Evolutionary conservation across 441 rosid genomes (phyloP).

Genomic region (Erodium trifolium): DNA sequence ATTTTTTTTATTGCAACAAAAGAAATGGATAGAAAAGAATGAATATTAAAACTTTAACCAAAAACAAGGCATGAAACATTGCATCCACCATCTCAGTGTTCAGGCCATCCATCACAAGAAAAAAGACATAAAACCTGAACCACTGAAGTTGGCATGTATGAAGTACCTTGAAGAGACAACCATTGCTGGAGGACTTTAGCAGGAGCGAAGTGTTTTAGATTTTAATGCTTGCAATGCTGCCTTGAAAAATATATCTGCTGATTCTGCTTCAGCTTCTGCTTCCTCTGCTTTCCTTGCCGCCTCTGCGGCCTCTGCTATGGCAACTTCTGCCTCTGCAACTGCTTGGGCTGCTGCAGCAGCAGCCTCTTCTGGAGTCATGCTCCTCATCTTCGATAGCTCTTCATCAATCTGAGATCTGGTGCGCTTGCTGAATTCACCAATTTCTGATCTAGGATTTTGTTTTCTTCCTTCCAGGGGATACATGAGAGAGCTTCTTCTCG

Average conservation of each 20-base stretch:
- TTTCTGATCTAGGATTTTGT: slow-evolving; percentile 39
- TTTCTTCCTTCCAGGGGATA: slow-evolving; percentile 45
- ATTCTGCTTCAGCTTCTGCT: slow-evolving; percentile 97
- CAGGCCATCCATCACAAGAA: neutral
- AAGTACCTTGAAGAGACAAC: slow-evolving; percentile 2
- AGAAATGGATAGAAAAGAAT: neutral
- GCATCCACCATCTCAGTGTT: neutral
- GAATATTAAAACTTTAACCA: neutral
- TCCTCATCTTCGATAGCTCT: slow-evolving; percentile 49
- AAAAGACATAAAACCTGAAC: neutral
- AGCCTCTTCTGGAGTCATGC: slow-evolving; percentile 83
- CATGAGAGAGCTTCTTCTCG: slow-evolving; percentile 34
- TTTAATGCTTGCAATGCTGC: slow-evolving; percentile 78
- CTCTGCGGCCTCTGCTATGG: slow-evolving; percentile 88
- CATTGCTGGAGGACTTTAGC: slow-evolving; percentile 34
- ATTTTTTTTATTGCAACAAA: neutral
- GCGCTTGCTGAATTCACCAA: slow-evolving; percentile 35
- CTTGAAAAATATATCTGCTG: slow-evolving; percentile 70
- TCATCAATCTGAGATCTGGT: slow-evolving; percentile 45
- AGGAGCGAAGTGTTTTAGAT: slow-evolving; percentile 38
- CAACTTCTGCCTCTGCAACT: slow-evolving; percentile 88
- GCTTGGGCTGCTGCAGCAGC: slow-evolving; percentile 90
- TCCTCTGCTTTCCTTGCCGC: slow-evolving; percentile 90
- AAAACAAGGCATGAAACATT: neutral
- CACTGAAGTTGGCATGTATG: neutral